Conservation (phyloP, 768 basidiomycete species). For the Leccinum disarticulatum region DNA sequence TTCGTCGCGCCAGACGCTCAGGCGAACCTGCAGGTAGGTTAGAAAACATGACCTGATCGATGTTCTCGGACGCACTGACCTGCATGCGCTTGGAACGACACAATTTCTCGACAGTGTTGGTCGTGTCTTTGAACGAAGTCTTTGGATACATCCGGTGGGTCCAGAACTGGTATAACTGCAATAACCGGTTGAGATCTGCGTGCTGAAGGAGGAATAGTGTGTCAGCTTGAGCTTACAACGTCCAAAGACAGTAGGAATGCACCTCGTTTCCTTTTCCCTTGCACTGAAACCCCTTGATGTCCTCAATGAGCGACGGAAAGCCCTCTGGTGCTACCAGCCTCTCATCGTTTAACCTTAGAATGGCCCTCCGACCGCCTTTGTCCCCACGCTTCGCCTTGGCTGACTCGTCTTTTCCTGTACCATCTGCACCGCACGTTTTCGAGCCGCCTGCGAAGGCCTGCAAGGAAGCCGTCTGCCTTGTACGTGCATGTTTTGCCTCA, state of each 20-base stretch:
- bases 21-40: conserved; percentile 49
- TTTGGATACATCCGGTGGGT: conserved; percentile 91
- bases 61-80: conserved; percentile 44
- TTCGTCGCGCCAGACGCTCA: conserved; percentile 80
- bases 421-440: too few species aligned
- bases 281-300: conserved; percentile 73
- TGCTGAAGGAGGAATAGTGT: conserved; percentile 42
- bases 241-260: conserved; percentile 6
- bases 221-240: conserved; percentile 2
- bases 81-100: conserved; percentile 85
- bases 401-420: too few species aligned
- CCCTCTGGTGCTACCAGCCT: conserved; percentile 72
- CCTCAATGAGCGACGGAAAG: conserved; percentile 75
- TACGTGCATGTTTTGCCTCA: too few species aligned
- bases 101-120: conserved; percentile 81
- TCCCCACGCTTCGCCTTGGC: too few species aligned
- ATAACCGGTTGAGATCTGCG: conserved; percentile 73
- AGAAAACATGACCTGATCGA: conserved; percentile 3
- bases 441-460: too few species aligned
- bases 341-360: conserved; percentile 70
- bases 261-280: conserved; percentile 96
- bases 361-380: conserved; percentile 29
- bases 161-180: conserved; percentile 93
- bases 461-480: too few species aligned
- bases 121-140: conserved; percentile 82